Evolutionary conservation across 2,329 filamentous ascomycete species (phyloP), one percentile per base, ranked within the genome.

Genomic region (Talaromyces sp.): DNA sequence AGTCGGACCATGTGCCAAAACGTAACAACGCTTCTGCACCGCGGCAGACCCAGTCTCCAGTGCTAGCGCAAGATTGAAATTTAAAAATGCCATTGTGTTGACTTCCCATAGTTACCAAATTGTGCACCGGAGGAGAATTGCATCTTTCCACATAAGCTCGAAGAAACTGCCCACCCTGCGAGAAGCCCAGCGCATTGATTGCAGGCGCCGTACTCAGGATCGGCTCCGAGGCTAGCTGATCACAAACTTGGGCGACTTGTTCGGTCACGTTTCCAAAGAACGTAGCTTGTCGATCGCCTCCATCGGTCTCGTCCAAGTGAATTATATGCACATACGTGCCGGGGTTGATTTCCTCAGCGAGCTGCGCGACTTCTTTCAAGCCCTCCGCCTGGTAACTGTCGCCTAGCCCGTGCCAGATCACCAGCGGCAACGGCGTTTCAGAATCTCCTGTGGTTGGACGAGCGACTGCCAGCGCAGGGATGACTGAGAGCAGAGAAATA

Each of bases 141-240:
- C 94, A 99, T 50, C 91, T 85, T 81, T 99, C 87, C 65, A 96
- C 81, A 73, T 96, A 92, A 26, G 84, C 94, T 61, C 94, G 87
- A n/a, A 99, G 83, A 79, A 99, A 97, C 74, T 96, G 91, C 1
- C 94, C 94, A 64, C 94, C 94, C 75, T 99, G 94, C 14, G 90
- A 94, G 80, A 99, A 97, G 29, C 94, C 94, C 38, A 99, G 79
- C 35, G 92, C 93, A 75, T 97, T 94, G 71, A 97, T 82, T 64
- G 88, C 91, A 0, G 90, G 89, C 0, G 90, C 90, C 7, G 88
- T 90, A 60, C 88, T 88, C 17, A 97, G 84, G 73, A 96, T 90
- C 0, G 88, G 88, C 71, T 97, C 85, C 0, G 82, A 72, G 61
- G 88, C 83, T 48, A 97, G 83, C 67, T 88, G 86, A n/a, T 78